Conservation (phyloP, 306 rosid species). For the Vigna nakashimae region DNA sequence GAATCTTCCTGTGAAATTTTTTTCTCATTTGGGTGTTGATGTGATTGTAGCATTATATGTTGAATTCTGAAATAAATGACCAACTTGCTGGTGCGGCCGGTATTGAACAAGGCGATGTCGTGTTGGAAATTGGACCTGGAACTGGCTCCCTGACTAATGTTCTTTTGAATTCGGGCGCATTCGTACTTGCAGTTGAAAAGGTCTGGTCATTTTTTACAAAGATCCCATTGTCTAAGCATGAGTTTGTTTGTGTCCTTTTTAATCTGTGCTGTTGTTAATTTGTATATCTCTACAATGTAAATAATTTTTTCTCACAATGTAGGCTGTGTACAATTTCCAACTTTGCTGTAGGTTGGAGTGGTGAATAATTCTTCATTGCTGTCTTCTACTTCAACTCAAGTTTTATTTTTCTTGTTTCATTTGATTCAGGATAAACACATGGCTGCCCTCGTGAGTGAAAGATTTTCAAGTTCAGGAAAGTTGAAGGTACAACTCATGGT, state of each 20-base stretch:
- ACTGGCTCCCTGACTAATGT: conserved; percentile 87
- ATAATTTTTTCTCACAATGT: neutral
- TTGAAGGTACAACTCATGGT: conserved; percentile 63
- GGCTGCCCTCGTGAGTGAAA: conserved; percentile 84
- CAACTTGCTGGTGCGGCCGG: conserved; percentile 71
- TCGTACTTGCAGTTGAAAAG: conserved; percentile 89
- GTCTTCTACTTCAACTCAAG: conserved; percentile 26
- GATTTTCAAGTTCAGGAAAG: conserved; percentile 68
- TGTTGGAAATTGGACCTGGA: conserved; percentile 94
- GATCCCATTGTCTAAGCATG: conserved; percentile 3
- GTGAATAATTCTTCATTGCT: conserved; percentile 5
- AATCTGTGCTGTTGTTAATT: neutral
- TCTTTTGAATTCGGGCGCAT: conserved; percentile 72
- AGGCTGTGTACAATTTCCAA: conserved; percentile 22
- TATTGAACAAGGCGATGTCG: conserved; percentile 74
- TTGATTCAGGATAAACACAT: conserved; percentile 76
- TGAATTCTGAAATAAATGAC: conserved; percentile 76
- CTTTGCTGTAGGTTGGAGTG: neutral
- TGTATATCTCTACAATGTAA: neutral
- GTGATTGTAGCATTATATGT: conserved; percentile 82
- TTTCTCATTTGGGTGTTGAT: conserved; percentile 34
- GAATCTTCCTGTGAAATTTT: conserved; percentile 11
- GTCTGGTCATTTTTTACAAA: conserved; percentile 48
- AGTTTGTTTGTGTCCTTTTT: conserved; percentile 7
- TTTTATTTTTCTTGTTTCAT: conserved; percentile 39